Percentiles rank a stretch among this genome's conserved stretches.
These are phyloP conservation scores for Paraphysoderma sedebokerense DNA, from an alignment of 371 early-diverging fungal species.

Conservation along the genomic window DNA sequence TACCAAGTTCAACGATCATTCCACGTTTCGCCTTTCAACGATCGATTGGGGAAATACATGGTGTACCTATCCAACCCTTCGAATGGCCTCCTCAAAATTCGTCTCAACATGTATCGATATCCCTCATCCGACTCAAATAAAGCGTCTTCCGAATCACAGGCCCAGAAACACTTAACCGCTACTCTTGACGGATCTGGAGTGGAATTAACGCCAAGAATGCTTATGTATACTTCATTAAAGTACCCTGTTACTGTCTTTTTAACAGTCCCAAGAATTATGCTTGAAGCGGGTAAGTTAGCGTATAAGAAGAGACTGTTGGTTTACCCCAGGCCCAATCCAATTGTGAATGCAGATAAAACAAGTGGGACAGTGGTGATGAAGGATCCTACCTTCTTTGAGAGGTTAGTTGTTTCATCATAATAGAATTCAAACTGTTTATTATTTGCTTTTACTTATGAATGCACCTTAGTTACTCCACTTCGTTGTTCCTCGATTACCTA, in stretches of 20 bases:
- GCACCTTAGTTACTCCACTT: too few relatives aligned
- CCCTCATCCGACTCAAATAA: not conserved
- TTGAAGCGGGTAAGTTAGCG: conserved; percentile 20
- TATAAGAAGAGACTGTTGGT: conserved; percentile 19
- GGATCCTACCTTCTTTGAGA: too few relatives aligned
- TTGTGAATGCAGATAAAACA: too few relatives aligned
- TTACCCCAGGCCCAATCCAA: conserved; percentile 25
- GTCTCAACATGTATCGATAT: not conserved
- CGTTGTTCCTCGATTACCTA: too few relatives aligned
- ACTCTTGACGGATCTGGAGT: not conserved
- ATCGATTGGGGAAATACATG: conserved; percentile 27
- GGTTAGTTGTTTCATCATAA: too few relatives aligned
- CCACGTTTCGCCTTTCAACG: conserved; percentile 40
- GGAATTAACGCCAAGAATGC: conserved; percentile 5
- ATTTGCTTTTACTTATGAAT: too few relatives aligned
- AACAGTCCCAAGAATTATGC: conserved; percentile 31
- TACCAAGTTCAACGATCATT: conserved; percentile 17
- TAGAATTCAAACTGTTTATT: too few relatives aligned
- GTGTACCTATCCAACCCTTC: conserved; percentile 11
- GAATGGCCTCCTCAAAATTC: not conserved
- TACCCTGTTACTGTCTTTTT: conserved; percentile 26
- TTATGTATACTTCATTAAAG: conserved; percentile 6
- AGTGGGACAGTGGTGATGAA: too few relatives aligned
- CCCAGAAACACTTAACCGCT: not conserved
- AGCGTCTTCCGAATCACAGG: not conserved